These are phyloP conservation scores for Cystoderma amianthinum DNA, from an alignment of 768 basidiomycete genomes.

Conservation along the genomic window DNA sequence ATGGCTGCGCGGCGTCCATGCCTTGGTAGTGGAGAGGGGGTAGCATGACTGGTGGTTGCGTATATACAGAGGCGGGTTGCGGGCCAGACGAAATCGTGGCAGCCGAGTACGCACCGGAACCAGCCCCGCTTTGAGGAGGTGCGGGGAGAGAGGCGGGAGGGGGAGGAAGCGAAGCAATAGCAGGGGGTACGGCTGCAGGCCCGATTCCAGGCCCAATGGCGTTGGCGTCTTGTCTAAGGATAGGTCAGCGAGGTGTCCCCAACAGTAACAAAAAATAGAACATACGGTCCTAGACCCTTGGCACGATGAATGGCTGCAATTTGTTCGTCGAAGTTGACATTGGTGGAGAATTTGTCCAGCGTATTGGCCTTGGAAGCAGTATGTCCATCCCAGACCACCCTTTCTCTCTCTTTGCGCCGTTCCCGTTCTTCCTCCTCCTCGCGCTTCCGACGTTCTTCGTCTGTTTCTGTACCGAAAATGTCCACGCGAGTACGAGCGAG, in stretches of 20 bases:
- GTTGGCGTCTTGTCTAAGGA: constrained; percentile 58
- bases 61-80: constrained; percentile 74
- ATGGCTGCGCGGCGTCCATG: constrained; percentile 67
- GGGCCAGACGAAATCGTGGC: constrained; percentile 90
- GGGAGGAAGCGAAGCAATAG: constrained; percentile 60
- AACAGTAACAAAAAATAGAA: constrained; percentile 13
- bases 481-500: constrained; percentile 95
- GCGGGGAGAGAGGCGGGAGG: constrained; percentile 70
- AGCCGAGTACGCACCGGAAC: constrained; percentile 56
- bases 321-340: constrained; percentile 95
- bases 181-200: constrained; percentile 65
- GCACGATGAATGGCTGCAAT: constrained; percentile 94
- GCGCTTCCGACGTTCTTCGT: constrained; percentile 81
- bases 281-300: constrained; percentile 84
- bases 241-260: constrained; percentile 6
- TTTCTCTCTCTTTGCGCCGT: constrained; percentile 83
- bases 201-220: constrained; percentile 88
- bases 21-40: constrained; percentile 85
- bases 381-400: constrained; percentile 98
- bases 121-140: constrained; percentile 46
- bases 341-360: constrained; percentile 87
- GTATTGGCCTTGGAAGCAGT: constrained; percentile 90
- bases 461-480: constrained; percentile 91
- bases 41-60: constrained; percentile 68
- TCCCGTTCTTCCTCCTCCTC: constrained; percentile 85